Evolutionary conservation across 495 filamentous ascomycete genomes (phyloP), one percentile per base, ranked within the genome.

Genomic region (Hypoxylon perforatum): DNA sequence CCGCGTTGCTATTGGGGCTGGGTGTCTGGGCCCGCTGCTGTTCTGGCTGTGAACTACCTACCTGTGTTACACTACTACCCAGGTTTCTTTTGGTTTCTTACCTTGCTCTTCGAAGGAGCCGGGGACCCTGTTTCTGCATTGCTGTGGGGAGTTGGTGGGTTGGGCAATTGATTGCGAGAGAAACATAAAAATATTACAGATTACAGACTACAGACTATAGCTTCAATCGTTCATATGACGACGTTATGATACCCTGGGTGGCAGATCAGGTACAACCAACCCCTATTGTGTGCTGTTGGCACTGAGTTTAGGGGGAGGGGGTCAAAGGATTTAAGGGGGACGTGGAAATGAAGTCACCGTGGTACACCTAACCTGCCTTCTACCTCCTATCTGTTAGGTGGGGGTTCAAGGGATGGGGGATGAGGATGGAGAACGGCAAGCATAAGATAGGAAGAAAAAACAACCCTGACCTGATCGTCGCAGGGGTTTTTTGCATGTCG

Each of bases 1-100:
- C 15, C 25, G 3, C 25, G 25, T 7, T 7, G 25, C 3, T 7
- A 36, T 72, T 19, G 67, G 68, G 62, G 56, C 66, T 47, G 69
- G 66, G 56, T 56, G 69, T 54, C 45, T 75, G 18, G 72, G 69
- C 11, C 33, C 45, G 41, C 59, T 58, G 53, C 36, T 71, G 42
- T 63, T 64, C 45, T 55, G 46, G 60, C 5, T 51, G 4, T 69
- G 7, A 61, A 28, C 3, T 49, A n/a, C 2, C 10, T 30, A 49
- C 23, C 49, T 36, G 14, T 60, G 50, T 44, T 57, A 53, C 36
- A 45, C 36, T 38, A 51, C n/a, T n/a, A n/a, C n/a, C n/a, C n/a
- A n/a, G n/a, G n/a, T n/a, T n/a, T n/a, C n/a, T 57, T 28, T 28
- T 28, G 3, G 25, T 28, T 28, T n/a, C n/a, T 7, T 28, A 28